A percentile compares a stretch with the other conserved stretches of the same genome.
phyloP scores from a whole-genome alignment of 106 monocot species.

The Dioscorea dumetorum region DNA sequence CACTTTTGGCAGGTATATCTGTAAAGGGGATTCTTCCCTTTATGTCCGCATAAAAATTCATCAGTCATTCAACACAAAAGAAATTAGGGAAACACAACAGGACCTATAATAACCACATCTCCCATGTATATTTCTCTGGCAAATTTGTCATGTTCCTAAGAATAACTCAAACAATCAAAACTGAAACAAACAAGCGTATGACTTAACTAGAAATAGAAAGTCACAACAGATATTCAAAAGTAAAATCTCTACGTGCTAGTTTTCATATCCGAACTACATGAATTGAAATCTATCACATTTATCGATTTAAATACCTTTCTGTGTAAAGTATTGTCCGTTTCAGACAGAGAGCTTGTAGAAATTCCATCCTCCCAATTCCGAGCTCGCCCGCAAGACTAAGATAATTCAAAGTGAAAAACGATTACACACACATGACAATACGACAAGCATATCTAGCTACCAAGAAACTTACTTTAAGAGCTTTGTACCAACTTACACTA shows the following conservation, averaged over 20 bases:
- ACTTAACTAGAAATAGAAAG: background rate
- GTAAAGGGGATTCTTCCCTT: too few species aligned
- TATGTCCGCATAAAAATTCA: too few species aligned
- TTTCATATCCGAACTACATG: background rate
- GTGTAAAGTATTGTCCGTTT: slow-evolving; percentile 15
- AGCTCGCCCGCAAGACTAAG: slow-evolving; percentile 4
- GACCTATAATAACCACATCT: too few species aligned
- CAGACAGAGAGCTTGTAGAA: slow-evolving; percentile 33
- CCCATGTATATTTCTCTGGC: too few species aligned
- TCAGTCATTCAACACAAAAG: too few species aligned
- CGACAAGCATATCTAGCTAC: background rate
- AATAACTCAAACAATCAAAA: background rate
- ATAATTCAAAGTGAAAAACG: background rate
- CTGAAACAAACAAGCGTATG: background rate
- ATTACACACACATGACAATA: too few species aligned
- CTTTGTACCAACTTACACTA: slow-evolving; percentile 11
- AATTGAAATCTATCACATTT: background rate
- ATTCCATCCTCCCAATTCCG: slow-evolving; percentile 28
- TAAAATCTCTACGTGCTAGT: background rate
- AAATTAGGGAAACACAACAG: too few species aligned
- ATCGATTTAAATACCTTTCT: slow-evolving; percentile 11
- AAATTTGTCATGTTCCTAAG: too few species aligned
- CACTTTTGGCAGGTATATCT: too few species aligned
- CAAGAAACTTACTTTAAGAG: background rate
- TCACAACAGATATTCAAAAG: background rate